Conservation (phyloP, 306 rosid species). For the Quercus ilex region DNA sequence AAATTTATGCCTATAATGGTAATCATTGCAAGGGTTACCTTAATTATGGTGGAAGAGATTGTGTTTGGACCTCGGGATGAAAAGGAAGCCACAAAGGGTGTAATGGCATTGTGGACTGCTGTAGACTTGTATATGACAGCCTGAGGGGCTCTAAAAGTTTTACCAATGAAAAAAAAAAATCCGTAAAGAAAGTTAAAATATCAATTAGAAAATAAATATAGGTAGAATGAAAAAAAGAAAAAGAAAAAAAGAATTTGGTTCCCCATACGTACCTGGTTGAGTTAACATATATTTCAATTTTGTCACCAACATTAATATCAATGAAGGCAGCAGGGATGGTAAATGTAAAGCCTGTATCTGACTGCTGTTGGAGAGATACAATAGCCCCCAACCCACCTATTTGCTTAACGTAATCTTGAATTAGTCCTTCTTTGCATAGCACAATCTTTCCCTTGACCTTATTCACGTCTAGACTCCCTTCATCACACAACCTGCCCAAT, state of each 20-base stretch:
- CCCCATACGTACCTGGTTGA: slow-evolving; percentile 49
- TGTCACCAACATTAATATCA: slow-evolving; percentile 29
- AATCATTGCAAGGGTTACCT: slow-evolving; percentile 30
- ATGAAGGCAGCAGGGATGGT: slow-evolving; percentile 41
- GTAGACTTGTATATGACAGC: no score
- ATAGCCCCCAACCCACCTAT: slow-evolving; percentile 59
- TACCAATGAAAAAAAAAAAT: no score
- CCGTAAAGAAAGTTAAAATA: no score
- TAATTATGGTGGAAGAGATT: slow-evolving; percentile 46
- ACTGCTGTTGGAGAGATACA: slow-evolving; percentile 18
- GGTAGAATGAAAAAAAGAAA: no score
- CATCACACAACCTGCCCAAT: no score
- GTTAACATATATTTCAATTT: slow-evolving; percentile 54
- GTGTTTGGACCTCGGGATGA: slow-evolving; percentile 74
- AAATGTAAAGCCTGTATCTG: slow-evolving; percentile 32
- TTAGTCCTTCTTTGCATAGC: slow-evolving; percentile 40
- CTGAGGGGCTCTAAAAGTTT: no score
- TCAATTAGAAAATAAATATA: no score
- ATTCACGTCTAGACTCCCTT: neutral
- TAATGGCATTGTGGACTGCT: slow-evolving; percentile 8
- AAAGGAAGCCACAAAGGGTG: slow-evolving; percentile 67
- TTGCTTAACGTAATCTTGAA: slow-evolving; percentile 40
- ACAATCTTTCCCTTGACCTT: slow-evolving; percentile 67
- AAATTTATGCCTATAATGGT: no score
- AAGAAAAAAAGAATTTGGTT: no score